These are phyloP conservation scores for Setomelanomma holmii DNA, from an alignment of 2,329 filamentous ascomycete genomes.

Conservation along the genomic window DNA sequence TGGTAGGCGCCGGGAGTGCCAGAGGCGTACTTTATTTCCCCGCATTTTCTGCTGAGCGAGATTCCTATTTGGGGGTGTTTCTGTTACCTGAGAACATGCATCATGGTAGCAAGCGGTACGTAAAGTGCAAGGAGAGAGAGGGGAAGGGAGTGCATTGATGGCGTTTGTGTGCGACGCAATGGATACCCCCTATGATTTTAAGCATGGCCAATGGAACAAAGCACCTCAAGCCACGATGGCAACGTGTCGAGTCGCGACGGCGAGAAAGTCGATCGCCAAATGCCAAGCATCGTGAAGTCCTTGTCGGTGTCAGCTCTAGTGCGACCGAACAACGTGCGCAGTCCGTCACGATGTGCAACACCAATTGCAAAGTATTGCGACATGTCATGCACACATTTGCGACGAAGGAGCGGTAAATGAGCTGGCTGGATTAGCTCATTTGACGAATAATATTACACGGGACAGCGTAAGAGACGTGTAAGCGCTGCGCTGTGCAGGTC, in stretches of 20 bases:
- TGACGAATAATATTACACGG: conserved; percentile 1
- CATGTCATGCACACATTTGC: conserved; percentile 17
- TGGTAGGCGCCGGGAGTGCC: conserved; percentile 36
- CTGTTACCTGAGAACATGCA: conserved; percentile 41
- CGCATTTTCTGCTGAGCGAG: conserved; percentile 42
- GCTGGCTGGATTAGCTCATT: conserved; percentile 3
- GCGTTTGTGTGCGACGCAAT: conserved; percentile 42
- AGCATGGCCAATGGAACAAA: conserved; percentile 26
- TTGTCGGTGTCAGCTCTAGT: conserved; percentile 20
- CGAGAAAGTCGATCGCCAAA: neutral
- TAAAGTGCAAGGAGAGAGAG: conserved; percentile 15
- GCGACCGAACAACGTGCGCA: conserved; percentile 17
- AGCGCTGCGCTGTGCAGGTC: conserved; percentile 10
- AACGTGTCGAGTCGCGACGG: neutral
- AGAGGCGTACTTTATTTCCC: conserved; percentile 41
- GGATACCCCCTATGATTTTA: conserved; percentile 45
- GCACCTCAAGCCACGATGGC: conserved; percentile 5
- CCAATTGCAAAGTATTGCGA: conserved; percentile 29
- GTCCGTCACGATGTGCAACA: conserved; percentile 22
- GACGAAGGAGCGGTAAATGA: conserved; percentile 3
- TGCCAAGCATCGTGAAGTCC: conserved; percentile 43
- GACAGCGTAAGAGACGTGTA: conserved; percentile 9
- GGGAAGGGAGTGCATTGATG: conserved; percentile 33
- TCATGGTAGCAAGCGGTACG: conserved; percentile 12
- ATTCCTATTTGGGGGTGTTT: conserved; percentile 34